Evolutionary conservation across 805 yeast species (phyloP), one percentile per base, ranked within the genome.

Genomic region (Myxozyma melibiosi): DNA sequence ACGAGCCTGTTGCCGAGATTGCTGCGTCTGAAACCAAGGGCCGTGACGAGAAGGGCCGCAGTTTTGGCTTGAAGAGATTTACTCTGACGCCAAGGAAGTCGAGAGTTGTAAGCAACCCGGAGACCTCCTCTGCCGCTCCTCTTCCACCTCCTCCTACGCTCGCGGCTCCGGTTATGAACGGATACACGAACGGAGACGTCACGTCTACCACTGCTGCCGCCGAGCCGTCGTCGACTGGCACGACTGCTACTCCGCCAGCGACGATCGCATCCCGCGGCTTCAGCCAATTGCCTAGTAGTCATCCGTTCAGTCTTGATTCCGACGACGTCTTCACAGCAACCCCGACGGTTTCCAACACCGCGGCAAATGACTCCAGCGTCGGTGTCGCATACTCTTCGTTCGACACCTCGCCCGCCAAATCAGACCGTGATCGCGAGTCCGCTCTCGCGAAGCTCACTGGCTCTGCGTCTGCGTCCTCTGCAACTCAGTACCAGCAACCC

Each of bases 11-110:
- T n/a, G n/a, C n/a, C n/a, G n/a, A n/a, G n/a, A n/a, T n/a, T n/a
- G n/a, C n/a, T n/a, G n/a, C n/a, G n/a, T n/a, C n/a, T n/a, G n/a
- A n/a, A n/a, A n/a, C n/a, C n/a, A n/a, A n/a, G n/a, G n/a, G n/a
- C n/a, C n/a, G n/a, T n/a, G n/a, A n/a, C n/a, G 24, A 46, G 27
- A 24, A 7, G 2, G 35, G 35, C 4, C 35, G 51, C 11, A 20
- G 34, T 4, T 47, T 48, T 47, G 58, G 58, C 11, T 49, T 49
- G 39, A 49, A 49, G 30, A 43, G 47, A 9, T 37, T 39, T 20
- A 45, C 49, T 22, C 20, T 45, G 22, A 37, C 43, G 9, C 43
- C 45, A 16, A 48, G 31, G 39, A 48, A 38, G 25, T 20, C 42
- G 34, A 33, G 49, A 8, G 49, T 34, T 9, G 40, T 25, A 4